These are phyloP conservation scores for Botrytis byssoidea DNA, from an alignment of 2,329 filamentous ascomycete species.

Conservation along the genomic window DNA sequence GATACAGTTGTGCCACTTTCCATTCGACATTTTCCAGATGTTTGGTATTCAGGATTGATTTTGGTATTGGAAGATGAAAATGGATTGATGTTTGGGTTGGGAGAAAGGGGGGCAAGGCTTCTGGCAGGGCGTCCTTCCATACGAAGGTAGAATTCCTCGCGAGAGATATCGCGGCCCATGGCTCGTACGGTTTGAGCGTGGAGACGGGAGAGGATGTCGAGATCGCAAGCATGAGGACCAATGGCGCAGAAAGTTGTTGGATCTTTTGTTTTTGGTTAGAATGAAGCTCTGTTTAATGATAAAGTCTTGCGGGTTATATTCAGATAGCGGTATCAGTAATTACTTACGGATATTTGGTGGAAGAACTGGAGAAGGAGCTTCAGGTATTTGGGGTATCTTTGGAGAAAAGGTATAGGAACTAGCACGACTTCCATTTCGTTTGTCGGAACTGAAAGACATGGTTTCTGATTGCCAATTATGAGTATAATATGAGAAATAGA, in stretches of 20 bases:
- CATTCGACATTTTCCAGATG: neutral
- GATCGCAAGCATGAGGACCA: slow-evolving; percentile 8
- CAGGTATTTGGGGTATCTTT: slow-evolving; percentile 3
- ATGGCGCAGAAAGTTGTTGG: slow-evolving; percentile 19
- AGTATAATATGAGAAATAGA: neutral
- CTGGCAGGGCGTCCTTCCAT: slow-evolving; percentile 15
- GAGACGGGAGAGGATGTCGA: slow-evolving; percentile 15
- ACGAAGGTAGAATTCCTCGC: slow-evolving; percentile 19
- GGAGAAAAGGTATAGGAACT: slow-evolving; percentile 11
- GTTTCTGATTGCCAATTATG: neutral
- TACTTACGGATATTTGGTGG: slow-evolving; percentile 10
- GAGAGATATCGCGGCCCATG: slow-evolving; percentile 14
- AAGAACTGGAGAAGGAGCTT: slow-evolving; percentile 5
- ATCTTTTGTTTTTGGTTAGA: neutral
- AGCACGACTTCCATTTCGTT: slow-evolving; percentile 10
- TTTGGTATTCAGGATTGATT: neutral
- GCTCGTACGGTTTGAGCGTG: neutral
- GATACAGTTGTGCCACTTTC: neutral
- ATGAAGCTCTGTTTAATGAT: neutral
- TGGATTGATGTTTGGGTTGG: neutral
- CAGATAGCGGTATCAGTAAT: no score
- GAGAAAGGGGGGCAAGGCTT: neutral
- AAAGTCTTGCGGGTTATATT: fast-evolving
- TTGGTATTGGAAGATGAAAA: neutral
- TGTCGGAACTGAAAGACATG: slow-evolving; percentile 6